These are phyloP conservation scores for Apostasia shenzhenica DNA, from an alignment of 106 monocot species.

Conservation along the genomic window DNA sequence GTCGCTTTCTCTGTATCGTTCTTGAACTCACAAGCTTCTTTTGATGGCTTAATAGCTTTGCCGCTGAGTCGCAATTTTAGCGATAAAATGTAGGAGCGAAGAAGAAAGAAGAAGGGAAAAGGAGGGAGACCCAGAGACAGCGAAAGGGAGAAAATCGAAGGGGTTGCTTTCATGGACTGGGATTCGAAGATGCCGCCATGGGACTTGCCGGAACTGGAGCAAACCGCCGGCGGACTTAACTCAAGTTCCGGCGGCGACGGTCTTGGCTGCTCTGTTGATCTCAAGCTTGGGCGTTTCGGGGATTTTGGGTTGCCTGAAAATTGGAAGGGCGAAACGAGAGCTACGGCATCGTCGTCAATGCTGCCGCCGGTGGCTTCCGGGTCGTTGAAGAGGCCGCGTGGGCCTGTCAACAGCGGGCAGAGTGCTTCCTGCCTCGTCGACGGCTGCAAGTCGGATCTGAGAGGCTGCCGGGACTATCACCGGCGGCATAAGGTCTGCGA, in stretches of 20 bases:
- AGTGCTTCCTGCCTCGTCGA: slow-evolving; percentile 32
- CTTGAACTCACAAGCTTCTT: too few species aligned
- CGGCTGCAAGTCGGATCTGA: slow-evolving; percentile 50
- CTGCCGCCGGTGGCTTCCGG: slow-evolving; percentile 12
- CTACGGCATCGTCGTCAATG: background rate
- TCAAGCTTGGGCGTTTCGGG: slow-evolving; percentile 38
- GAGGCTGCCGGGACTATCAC: slow-evolving; percentile 10
- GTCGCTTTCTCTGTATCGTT: too few species aligned
- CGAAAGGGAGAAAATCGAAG: background rate
- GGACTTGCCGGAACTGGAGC: slow-evolving; percentile 50
- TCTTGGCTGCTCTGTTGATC: slow-evolving; percentile 35
- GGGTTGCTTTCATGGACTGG: slow-evolving; percentile 50
- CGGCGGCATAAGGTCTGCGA: slow-evolving; percentile 21
- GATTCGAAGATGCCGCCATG: slow-evolving; percentile 57
- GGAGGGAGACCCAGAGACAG: background rate
- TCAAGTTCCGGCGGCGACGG: slow-evolving; percentile 6
- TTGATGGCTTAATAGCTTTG: too few species aligned
- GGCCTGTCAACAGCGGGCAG: slow-evolving; percentile 10
- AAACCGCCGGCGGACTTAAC: slow-evolving; percentile 14
- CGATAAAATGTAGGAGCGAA: too few species aligned
- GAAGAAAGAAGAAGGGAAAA: too few species aligned
- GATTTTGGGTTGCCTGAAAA: slow-evolving; percentile 18
- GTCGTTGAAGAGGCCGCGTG: slow-evolving; percentile 27
- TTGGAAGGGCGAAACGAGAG: slow-evolving; percentile 20
- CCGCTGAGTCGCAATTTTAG: too few species aligned